These are phyloP conservation scores for Glycine tomentella DNA, from an alignment of 306 rosid genomes.

Conservation along the genomic window DNA sequence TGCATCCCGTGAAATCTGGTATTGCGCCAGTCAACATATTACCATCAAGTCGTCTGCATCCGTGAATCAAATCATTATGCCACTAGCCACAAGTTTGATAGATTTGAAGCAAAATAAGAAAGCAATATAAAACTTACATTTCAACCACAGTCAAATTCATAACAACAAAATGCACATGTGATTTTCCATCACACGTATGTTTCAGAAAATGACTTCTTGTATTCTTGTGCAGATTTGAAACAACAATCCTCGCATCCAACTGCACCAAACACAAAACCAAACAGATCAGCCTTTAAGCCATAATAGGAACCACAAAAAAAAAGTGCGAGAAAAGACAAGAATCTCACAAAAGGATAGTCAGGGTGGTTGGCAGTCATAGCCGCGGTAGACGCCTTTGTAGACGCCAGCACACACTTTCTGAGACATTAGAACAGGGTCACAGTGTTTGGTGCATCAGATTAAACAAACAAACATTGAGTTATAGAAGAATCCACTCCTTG, in stretches of 20 bases:
- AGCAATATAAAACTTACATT: no score
- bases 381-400: conserved; percentile 93
- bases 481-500: no score
- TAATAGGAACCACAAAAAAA: conserved; percentile 45
- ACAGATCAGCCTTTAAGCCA: not conserved
- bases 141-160: no score
- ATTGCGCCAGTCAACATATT: no score
- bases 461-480: no score
- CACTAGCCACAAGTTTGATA: no score
- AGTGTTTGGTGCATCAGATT: conserved; percentile 81
- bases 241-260: conserved; percentile 92
- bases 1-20: no score
- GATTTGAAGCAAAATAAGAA: no score
- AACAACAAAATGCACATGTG: not conserved
- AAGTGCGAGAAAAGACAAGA: not conserved
- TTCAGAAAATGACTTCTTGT: conserved; percentile 74
- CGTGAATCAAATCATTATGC: no score
- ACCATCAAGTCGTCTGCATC: no score
- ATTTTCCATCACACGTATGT: conserved; percentile 56
- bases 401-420: conserved; percentile 98
- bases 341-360: conserved; percentile 85
- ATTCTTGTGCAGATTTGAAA: conserved; percentile 80
- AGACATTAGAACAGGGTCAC: conserved; percentile 83
- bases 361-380: conserved; percentile 95
- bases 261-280: conserved; percentile 36